Base-by-base conservation (phyloP, 352 stramenopile species). In the Pythium pectinolyticum region DNA sequence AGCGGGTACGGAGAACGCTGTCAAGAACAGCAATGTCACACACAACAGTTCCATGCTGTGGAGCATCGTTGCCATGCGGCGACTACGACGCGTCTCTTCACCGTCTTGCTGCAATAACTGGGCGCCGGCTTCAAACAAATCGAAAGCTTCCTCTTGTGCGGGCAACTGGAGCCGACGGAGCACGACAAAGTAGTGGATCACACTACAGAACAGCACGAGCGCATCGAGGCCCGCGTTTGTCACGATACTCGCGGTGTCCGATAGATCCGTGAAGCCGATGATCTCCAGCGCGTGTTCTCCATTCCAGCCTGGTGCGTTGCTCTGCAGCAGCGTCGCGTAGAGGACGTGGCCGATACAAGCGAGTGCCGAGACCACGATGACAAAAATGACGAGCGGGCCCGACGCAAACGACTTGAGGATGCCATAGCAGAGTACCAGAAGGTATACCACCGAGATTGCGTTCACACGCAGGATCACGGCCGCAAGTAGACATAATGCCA, bases 361-460 rank as follows among this genome's bases (percentile, higher is more conserved):
- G 11, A 74, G 22, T 5, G 82, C 25, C 6, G 86, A 74, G 19
- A 93, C 69, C 6, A 67, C 43, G 14, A 91, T 60, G 37, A 74
- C 88, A 19, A 78, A 31, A 1, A 80, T 46, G n/a, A 80, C 75
- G 5, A 89, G 40, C 19, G 40, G 31, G 5, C 62, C 66, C 12
- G 82, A 92, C 58, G 85, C 69, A 60, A 95, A 89, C 27, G 82
- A 88, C 25, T 75, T 66, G 46, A 91, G 51, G 27, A 84, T 70
- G 14, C 84, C 82, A 31, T 73, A 83, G 57, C 76, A 90, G 46
- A 90, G 84, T 9, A 84, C 69, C 28, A 90, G 63, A 59, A 90
- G 75, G 70, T 92, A 92, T 58, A 77, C 69, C 17, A 84, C 68
- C 32, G 81, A 90, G 61, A 92, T 69, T 54, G 80, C 48, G 56